A percentile compares a stretch with the other conserved stretches of the same genome.
Conservation (phyloP, 495 filamentous ascomycete species). For the Filosporella fistucella region DNA sequence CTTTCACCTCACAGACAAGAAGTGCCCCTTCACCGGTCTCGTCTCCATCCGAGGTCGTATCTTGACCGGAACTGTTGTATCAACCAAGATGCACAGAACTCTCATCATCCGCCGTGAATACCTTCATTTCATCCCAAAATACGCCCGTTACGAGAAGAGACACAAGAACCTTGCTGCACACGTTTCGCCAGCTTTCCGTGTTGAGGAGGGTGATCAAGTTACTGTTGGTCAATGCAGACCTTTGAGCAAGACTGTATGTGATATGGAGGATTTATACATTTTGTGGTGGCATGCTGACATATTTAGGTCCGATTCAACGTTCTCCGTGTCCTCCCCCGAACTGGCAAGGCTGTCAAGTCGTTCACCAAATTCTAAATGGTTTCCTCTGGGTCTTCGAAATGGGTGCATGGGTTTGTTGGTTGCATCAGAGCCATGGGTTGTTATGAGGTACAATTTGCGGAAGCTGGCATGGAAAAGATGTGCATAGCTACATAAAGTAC, state of each 20-base stretch:
- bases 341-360: slow-evolving; percentile 93
- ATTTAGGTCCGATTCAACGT: slow-evolving; percentile 96
- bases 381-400: slow-evolving; percentile 24
- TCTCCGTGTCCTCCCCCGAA: slow-evolving; percentile 92
- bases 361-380: slow-evolving; percentile 91
- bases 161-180: slow-evolving; percentile 99
- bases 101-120: slow-evolving; percentile 99
- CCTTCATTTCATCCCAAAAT: slow-evolving; percentile 99
- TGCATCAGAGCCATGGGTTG: too few species aligned
- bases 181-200: slow-evolving; percentile 99
- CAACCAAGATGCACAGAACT: slow-evolving; percentile 99
- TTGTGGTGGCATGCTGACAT: slow-evolving; percentile 16
- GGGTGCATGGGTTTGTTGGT: too few species aligned
- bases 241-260: slow-evolving; percentile 94
- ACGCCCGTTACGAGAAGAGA: slow-evolving; percentile 98
- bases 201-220: slow-evolving; percentile 97
- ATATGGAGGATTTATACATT: background rate
- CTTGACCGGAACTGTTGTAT: slow-evolving; percentile 96
- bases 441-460: too few species aligned
- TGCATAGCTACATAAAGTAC: too few species aligned
- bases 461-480: too few species aligned
- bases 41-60: slow-evolving; percentile 99
- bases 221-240: slow-evolving; percentile 99
- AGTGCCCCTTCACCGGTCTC: slow-evolving; percentile 98
- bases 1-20: slow-evolving; percentile 74